Base-by-base conservation (phyloP, 2,329 filamentous ascomycete genomes). In the Botrytis galanthina region DNA sequence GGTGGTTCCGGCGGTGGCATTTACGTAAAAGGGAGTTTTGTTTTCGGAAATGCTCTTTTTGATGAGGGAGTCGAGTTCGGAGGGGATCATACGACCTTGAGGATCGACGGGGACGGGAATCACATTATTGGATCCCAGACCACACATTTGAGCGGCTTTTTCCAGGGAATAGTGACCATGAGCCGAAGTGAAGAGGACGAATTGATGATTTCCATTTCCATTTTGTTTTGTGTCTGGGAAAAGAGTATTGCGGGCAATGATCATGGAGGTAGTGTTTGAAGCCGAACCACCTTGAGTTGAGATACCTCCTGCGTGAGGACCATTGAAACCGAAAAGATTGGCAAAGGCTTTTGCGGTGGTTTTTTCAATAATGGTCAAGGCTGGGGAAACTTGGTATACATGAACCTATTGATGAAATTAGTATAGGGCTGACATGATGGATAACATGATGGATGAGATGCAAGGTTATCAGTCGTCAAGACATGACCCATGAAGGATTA, bases 101-200 rank as follows among this genome's bases (percentile, higher is more conserved):
- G 82, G 81, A 81, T 98, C 93, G 35, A 97, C 89, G 6, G 92
- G 88, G 0, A 98, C 92, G 39, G 86, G 80, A 82, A 92, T 89
- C 39, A 97, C 94, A 75, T 89, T 89, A 32, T 86, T 84, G 42
- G 89, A 90, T 16, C 96, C 96, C 54, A 99, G 88, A 0, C 96
- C 96, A 78, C 92, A 92, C 80, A 95, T 92, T 80, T 95, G 92
- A n/a, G 95, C 95, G 4, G 94, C 95, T 84, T 98, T 98, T 80
- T 97, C 94, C 39, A 98, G 89, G 8, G 91, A 95, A 85, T 98
- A 99, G 85, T 98, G 96, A 0, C 95, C 95, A 81, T 98, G 94
- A 0, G 87, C 90, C 77, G 91, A 93, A 4, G 95, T 98, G 84
- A 98, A 98, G 72, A 98, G 84, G 32, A 94, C 91, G 79, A 98